Base-by-base conservation (phyloP, 192 early-diverging fungal species). In the Coemansia sp. region DNA sequence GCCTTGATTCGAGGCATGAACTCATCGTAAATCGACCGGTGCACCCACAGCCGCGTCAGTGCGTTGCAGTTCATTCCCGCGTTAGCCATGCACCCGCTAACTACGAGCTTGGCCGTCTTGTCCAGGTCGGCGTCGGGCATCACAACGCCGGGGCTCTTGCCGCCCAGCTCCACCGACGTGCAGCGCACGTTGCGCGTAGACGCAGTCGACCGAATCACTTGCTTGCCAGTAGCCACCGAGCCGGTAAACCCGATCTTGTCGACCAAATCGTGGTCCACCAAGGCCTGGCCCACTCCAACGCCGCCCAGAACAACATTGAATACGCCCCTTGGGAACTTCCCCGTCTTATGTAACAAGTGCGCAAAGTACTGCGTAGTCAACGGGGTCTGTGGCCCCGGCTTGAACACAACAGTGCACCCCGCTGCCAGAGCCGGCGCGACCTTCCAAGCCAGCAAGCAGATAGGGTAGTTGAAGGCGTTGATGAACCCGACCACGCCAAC, bases 41-140 rank as follows among this genome's bases (percentile, higher is more conserved):
- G 90, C 26, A 90, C 89, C 62, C 88, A 87, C 10, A 94, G 79
- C 0, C 91, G 75, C 42, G 90, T 87, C 37, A 88, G 69, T 3
- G 85, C 89, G 68, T 90, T 92, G 73, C 92, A 94, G 64, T 86
- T 88, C 76, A 93, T 91, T 0, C 91, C 89, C 3, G 86, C 73
- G 63, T 94, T 94, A 41, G 72, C 72, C 66, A 86, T 85, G 43
- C 81, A 80, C 3, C 84, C 84, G 55, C 69, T 65, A 4, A 76
- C 72, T 6, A 84, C 77, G 45, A 71, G 48, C 45, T 71, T 23
- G 28, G 73, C 84, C 1, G 83, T 80, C 31, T 73, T 63, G 18
- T 80, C 67, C 37, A 87, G 64, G 41, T 87, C 80, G 9, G 74
- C 84, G 58, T 85, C 86, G 2, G 79, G 67, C 67, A 72, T 75